phyloP scores from a whole-genome alignment of 345 rosid species.

The Cardamine chenopodiifolia region DNA sequence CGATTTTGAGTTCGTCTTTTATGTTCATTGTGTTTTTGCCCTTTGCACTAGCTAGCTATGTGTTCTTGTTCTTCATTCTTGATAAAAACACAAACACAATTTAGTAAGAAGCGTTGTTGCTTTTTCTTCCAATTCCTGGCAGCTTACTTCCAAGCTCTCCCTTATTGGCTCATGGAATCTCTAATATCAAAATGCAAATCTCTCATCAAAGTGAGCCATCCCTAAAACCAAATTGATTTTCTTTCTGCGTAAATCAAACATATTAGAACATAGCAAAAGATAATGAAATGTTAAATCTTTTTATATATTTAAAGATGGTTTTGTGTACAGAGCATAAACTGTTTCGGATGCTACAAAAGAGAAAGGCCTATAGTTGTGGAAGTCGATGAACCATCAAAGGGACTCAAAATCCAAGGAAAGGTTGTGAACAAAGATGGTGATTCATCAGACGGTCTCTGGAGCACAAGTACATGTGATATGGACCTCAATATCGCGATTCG shows the following conservation, averaged over 20 bases:
- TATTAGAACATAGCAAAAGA: neutral
- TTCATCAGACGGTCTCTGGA: slow-evolving; percentile 32
- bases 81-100: slow-evolving; percentile 18
- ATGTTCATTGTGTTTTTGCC: slow-evolving; percentile 1
- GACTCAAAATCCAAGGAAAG: slow-evolving; percentile 40
- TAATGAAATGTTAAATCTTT: neutral
- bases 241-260: neutral
- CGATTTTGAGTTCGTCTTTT: neutral
- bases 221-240: neutral
- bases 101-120: slow-evolving; percentile 29
- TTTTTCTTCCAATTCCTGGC: slow-evolving; percentile 29
- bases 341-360: slow-evolving; percentile 17
- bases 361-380: slow-evolving; percentile 23
- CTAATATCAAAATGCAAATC: slow-evolving; percentile 29
- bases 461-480: slow-evolving; percentile 28
- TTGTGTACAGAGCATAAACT: slow-evolving; percentile 26
- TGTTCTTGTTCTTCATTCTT: slow-evolving; percentile 30
- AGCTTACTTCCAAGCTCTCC: slow-evolving; percentile 35
- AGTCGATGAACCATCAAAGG: slow-evolving; percentile 37
- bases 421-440: slow-evolving; percentile 23
- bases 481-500: neutral
- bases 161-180: slow-evolving; percentile 35
- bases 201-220: slow-evolving; percentile 22
- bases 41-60: slow-evolving; percentile 15
- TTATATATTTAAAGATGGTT: neutral